phyloP scores from a whole-genome alignment of 2,329 filamentous ascomycete species.

The Blastomyces percursus region DNA sequence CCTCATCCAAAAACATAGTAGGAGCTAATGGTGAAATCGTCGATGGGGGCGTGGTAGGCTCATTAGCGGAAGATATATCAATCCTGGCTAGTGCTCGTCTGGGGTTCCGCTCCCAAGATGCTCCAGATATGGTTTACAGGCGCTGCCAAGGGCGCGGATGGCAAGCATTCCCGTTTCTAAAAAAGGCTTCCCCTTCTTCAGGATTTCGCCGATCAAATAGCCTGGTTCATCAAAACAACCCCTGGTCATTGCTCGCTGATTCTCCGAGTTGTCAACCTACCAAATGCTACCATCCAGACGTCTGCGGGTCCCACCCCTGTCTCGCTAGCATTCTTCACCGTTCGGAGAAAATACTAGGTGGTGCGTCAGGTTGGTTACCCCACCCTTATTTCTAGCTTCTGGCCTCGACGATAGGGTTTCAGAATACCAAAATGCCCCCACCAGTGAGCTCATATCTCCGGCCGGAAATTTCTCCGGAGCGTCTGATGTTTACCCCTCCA shows the following conservation, averaged over 20 bases:
- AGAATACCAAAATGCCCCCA: not conserved
- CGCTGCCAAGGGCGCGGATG: not conserved
- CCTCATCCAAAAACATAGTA: not conserved
- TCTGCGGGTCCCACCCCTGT: not conserved
- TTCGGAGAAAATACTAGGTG: not conserved
- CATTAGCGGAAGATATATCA: not conserved
- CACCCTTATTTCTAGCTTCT: not conserved
- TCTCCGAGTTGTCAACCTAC: not conserved
- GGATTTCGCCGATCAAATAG: slow-evolving; percentile 2
- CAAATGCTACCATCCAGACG: not conserved
- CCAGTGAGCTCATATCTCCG: not conserved
- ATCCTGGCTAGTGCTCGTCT: not conserved
- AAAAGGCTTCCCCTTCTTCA: slow-evolving; percentile 2
- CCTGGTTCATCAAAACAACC: not conserved
- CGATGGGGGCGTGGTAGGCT: not conserved
- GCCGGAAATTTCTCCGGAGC: not conserved
- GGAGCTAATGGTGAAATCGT: not conserved
- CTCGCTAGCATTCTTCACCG: not conserved
- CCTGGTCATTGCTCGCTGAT: not conserved
- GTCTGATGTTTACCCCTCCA: too few relatives aligned
- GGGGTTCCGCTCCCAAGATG: not conserved
- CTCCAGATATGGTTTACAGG: not conserved
- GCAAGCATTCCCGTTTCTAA: not conserved
- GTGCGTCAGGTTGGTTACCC: not conserved
- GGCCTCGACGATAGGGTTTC: not conserved